Percentiles rank a stretch among this genome's conserved stretches.
phyloP scores from a whole-genome alignment of 2,329 filamentous ascomycete species.

The Penicillium janthinellum region DNA sequence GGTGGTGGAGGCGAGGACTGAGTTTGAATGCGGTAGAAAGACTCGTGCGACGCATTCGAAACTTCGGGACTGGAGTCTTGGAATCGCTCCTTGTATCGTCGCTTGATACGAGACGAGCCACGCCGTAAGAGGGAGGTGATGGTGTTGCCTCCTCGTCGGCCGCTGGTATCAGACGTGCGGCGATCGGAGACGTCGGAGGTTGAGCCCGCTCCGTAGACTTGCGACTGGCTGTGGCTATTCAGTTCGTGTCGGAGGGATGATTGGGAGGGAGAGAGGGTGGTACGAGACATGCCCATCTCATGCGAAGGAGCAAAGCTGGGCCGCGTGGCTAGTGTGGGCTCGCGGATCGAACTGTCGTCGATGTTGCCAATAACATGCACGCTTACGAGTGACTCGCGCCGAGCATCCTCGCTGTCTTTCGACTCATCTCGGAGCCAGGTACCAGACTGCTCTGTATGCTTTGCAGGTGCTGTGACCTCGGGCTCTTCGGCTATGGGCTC shows the following conservation, averaged over 20 bases:
- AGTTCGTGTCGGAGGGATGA: slow-evolving; percentile 51
- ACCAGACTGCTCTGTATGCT: slow-evolving; percentile 14
- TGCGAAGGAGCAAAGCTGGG: slow-evolving; percentile 39
- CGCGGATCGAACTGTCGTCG: slow-evolving; percentile 38
- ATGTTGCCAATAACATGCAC: slow-evolving; percentile 36
- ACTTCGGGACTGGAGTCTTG: slow-evolving; percentile 71
- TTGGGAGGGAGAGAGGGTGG: slow-evolving; percentile 37
- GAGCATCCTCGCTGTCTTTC: slow-evolving; percentile 28
- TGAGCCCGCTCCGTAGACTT: slow-evolving; percentile 55
- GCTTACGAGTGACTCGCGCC: slow-evolving; percentile 34
- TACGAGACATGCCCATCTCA: slow-evolving; percentile 37
- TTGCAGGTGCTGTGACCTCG: slow-evolving; percentile 1
- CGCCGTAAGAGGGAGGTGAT: slow-evolving; percentile 78
- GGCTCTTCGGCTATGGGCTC: slow-evolving; percentile 11
- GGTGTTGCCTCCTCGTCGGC: slow-evolving; percentile 46
- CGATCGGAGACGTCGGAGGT: slow-evolving; percentile 55
- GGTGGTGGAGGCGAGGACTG: slow-evolving; percentile 47
- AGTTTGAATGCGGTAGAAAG: slow-evolving; percentile 64
- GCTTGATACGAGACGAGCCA: slow-evolving; percentile 58
- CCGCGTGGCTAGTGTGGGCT: slow-evolving; percentile 29
- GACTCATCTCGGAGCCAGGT: slow-evolving; percentile 41
- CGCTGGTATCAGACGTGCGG: slow-evolving; percentile 59
- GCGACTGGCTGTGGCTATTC: slow-evolving; percentile 56
- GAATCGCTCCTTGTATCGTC: slow-evolving; percentile 53
- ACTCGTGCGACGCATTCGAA: slow-evolving; percentile 87